Base-by-base conservation (phyloP, 2,329 filamentous ascomycete species). In the Tolypocladium endophyticum region DNA sequence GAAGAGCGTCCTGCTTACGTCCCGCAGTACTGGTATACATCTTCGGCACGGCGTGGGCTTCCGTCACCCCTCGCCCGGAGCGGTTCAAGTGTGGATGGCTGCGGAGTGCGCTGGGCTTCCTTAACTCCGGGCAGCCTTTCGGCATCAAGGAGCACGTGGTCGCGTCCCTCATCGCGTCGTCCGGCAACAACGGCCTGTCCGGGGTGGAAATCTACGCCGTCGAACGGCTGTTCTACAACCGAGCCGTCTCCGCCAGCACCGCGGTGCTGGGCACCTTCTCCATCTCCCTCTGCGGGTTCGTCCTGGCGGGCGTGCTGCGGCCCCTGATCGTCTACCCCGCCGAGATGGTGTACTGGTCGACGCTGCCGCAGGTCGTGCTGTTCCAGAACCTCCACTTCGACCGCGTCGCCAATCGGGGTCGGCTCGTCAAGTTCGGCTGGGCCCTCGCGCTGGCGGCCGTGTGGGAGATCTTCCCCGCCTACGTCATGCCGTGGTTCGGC, bases 391-490 rank as follows among this genome's bases (percentile, higher is more conserved):
- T 73, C 1, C 71, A 73, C 57, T 72, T 70, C 38, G 67, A 72
- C 36, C 62, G 58, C 7, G 59, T 52, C 5, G 64, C 63, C 45
- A 72, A 72, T 52, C 63, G 61, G 3, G 62, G 60, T 11, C 70
- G 67, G 0, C 64, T 72, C 8, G 61, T 54, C 43, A 72, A 70
- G 41, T 73, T 73, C 36, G 63, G 66, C 25, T 71, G 60, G 36
- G 62, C 62, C 6, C 55, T 74, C 60, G 60, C 64, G 1, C 63
- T 67, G 58, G 69, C 78, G 20, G 74, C 76, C 56, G 61, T 75
- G 18, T 81, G 78, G 72, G 77, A 80, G 55, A 67, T 78, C 11
- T 68, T 81, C 39, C 78, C 79, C 0, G 73, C 79, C 41, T 79
- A 77, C 59, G 72, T 80, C 14, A 74, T 77, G 60, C 71, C 77